phyloP scores from a whole-genome alignment of 257 asterid species.

The Nicotiana obtusifolia region DNA sequence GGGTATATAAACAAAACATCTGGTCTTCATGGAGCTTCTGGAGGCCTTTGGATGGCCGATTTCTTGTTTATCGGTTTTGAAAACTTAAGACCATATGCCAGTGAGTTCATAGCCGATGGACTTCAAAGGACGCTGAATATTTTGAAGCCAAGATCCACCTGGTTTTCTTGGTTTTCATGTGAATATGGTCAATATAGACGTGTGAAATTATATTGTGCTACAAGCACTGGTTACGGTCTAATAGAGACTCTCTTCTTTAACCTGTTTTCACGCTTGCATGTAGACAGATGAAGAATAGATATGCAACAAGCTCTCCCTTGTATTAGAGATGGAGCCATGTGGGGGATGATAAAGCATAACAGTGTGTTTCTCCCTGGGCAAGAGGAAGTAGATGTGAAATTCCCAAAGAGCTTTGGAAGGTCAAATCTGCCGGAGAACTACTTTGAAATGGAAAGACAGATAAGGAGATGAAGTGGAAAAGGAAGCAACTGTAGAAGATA shows the following conservation, averaged over 20 bases:
- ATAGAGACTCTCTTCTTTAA: constrained; percentile 78
- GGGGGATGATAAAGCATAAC: constrained; percentile 55
- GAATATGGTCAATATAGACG: constrained; percentile 64
- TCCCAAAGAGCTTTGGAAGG: constrained; percentile 41
- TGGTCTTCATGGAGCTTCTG: constrained; percentile 57
- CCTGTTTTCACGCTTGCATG: constrained; percentile 67
- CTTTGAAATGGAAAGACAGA: constrained; percentile 33
- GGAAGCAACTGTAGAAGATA: constrained; percentile 39
- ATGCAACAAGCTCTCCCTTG: constrained; percentile 54
- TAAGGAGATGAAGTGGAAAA: constrained; percentile 52
- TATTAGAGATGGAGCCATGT: constrained; percentile 52
- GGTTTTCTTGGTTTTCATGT: constrained; percentile 95
- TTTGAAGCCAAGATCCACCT: constrained; percentile 59
- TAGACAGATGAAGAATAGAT: constrained; percentile 61
- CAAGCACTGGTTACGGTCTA: constrained; percentile 41
- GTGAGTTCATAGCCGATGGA: constrained; percentile 53
- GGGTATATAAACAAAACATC: constrained; percentile 36
- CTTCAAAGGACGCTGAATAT: constrained; percentile 73
- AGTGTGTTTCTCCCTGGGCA: constrained; percentile 42
- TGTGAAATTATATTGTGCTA: constrained; percentile 26
- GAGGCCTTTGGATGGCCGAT: constrained; percentile 44
- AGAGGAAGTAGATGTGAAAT: constrained; percentile 51
- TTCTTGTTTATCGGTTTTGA: constrained; percentile 60
- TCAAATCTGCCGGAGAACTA: constrained; percentile 30
- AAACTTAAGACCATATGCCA: constrained; percentile 61